Evolutionary conservation across 2,329 filamentous ascomycete genomes (phyloP).

Genomic region (Paecilomyces variotii): DNA sequence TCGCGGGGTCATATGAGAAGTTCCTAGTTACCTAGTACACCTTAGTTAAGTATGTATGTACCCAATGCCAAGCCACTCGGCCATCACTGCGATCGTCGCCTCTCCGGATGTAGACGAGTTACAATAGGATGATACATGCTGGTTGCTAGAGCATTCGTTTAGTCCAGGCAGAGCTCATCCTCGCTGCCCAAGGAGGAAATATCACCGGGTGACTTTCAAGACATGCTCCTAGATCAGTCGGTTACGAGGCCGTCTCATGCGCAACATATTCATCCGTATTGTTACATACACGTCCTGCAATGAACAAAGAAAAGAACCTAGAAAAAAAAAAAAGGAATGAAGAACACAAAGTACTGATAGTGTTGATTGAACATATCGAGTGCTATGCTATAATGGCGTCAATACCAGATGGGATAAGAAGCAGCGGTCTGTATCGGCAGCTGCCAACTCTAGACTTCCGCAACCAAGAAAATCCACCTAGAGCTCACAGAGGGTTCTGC

Average conservation of each 20-base stretch:
- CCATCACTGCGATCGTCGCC: not conserved
- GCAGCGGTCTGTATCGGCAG: not conserved
- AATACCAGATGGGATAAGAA: not conserved
- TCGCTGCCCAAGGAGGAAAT: no score
- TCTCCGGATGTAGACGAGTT: not conserved
- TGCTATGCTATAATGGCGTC: not conserved
- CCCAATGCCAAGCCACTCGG: not conserved
- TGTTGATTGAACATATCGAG: not conserved
- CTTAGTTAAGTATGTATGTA: not conserved
- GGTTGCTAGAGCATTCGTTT: not conserved
- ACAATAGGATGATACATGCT: not conserved
- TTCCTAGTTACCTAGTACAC: not conserved
- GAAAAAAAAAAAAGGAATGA: not conserved
- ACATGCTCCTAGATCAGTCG: not conserved
- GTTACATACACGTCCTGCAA: not conserved
- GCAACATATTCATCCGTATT: not conserved
- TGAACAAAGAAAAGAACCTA: not conserved
- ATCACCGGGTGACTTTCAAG: no score
- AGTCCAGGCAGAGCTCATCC: no score
- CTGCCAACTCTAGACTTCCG: conserved; percentile 58
- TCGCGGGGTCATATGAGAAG: not conserved
- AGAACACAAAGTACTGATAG: not conserved
- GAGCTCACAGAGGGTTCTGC: conserved; percentile 59
- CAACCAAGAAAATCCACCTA: conserved; percentile 78
- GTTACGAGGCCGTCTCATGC: not conserved